These are phyloP conservation scores for Acer saccharum DNA, from an alignment of 345 rosid species.

Conservation along the genomic window DNA sequence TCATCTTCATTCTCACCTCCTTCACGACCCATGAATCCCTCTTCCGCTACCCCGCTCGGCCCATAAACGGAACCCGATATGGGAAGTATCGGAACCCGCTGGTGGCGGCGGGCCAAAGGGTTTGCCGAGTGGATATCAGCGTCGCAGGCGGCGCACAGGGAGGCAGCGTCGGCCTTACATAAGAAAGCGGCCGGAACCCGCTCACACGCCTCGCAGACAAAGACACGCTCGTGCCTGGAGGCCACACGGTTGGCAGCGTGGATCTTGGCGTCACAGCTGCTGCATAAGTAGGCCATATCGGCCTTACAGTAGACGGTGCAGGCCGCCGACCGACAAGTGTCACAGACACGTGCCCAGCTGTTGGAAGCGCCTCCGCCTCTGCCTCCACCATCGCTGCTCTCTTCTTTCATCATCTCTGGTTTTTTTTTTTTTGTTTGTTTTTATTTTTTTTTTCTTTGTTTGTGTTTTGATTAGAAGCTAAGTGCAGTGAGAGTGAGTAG, in stretches of 20 bases:
- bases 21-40: constrained; percentile 31
- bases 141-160: constrained; percentile 79
- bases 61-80: constrained; percentile 41
- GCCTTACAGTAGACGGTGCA: constrained; percentile 84
- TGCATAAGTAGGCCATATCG: constrained; percentile 76
- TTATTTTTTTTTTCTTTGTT: no score
- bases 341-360: constrained; percentile 71
- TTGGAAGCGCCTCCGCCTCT: constrained; percentile 16
- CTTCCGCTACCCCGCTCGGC: constrained; percentile 31
- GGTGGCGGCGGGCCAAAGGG: constrained; percentile 89
- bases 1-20: constrained; percentile 37
- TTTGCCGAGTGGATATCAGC: constrained; percentile 91
- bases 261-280: constrained; percentile 62
- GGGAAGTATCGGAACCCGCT: constrained; percentile 73
- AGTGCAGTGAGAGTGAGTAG: neutral
- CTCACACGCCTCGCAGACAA: constrained; percentile 83
- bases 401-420: constrained; percentile 59
- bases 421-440: no score
- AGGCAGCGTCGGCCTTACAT: constrained; percentile 93
- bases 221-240: constrained; percentile 89
- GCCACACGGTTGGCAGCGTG: constrained; percentile 81
- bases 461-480: no score
- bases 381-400: constrained; percentile 31
- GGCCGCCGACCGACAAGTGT: constrained; percentile 71
- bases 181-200: constrained; percentile 82